Evolutionary conservation across 208 protist species (phyloP).

Genomic region (Trypanosoma vivax): DNA sequence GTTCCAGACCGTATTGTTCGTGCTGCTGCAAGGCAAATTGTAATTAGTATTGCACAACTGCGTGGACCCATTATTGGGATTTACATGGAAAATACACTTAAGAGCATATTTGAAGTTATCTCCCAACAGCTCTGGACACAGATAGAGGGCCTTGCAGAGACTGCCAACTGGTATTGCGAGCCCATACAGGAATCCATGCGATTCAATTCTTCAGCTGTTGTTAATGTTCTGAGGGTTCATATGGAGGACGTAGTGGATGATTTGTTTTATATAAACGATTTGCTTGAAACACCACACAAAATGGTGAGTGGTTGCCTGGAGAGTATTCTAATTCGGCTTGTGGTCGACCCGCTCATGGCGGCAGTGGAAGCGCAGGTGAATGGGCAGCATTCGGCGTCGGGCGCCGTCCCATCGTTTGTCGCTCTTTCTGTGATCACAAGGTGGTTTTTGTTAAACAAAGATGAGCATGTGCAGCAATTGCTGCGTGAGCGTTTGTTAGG

Average conservation of each 20-base stretch:
- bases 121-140: constrained; percentile 22
- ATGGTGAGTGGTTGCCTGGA: constrained; percentile 16
- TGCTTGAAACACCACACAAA: constrained; percentile 34
- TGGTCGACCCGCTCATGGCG: constrained; percentile 8
- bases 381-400: neutral
- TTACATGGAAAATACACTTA: constrained; percentile 38
- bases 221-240: constrained; percentile 14
- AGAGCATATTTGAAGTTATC: constrained; percentile 37
- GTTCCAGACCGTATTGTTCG: constrained; percentile 62
- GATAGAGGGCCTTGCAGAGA: constrained; percentile 29
- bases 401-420: constrained; percentile 4
- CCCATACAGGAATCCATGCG: neutral
- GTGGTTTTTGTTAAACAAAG: constrained; percentile 16
- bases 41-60: constrained; percentile 65
- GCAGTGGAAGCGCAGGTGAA: neutral
- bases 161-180: constrained; percentile 2
- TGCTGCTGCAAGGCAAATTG: constrained; percentile 71
- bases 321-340: constrained; percentile 11
- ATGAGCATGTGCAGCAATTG: neutral
- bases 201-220: too few species aligned
- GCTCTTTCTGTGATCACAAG: constrained; percentile 19
- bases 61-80: constrained; percentile 30
- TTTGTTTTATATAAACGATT: constrained; percentile 78
- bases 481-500: constrained; percentile 9
- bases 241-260: constrained; percentile 82